Base-by-base conservation (phyloP, 768 basidiomycete species). In the Infundibulicybe gibba region DNA sequence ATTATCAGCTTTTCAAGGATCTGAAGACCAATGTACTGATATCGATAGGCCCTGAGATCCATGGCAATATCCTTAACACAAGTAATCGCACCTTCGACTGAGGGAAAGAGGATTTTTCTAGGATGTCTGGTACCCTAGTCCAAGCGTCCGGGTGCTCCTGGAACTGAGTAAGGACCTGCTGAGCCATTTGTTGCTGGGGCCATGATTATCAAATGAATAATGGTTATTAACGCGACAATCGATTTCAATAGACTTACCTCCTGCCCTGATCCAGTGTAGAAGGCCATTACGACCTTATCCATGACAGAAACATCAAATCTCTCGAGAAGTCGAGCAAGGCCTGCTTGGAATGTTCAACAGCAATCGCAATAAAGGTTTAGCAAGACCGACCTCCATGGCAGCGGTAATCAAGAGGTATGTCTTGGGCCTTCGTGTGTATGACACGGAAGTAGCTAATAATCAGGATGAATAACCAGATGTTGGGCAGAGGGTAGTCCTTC, bases 61-160 rank as follows among this genome's bases (percentile, higher is more conserved):
- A 8, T 8, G 25, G 8, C 25, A 25, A 25, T 25, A 25, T 4
- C 25, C 25, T 25, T 8, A 3, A 25, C 32, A 52, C 32, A 52
- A 25, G 30, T 35, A 21, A 45, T 45, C 56, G 41, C 37, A 87
- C 90, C 76, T 92, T 98, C 59, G 83, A 81, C 68, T 98, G 94
- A 20, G 86, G 82, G 64, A 86, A 94, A 10, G 76, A 73, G 1
- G 92, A 88, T 43, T 76, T 75, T 59, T 97, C 93, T 49, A 99
- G 75, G 57, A 99, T 89, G 50, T 89, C 87, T 34, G 97, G 97
- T 6, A 98, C 97, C 64, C 90, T 80, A 53, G 94, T 94, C 97
- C 97, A 99, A 32, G 94, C 85, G 49, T 98, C 95, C 14, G 90
- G 89, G 64, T 93, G 79, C 50, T 99, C 97, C 67, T 98, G 94